These are phyloP conservation scores for Blastocystis sp. DNA, from an alignment of 352 stramenopile species.

Conservation along the genomic window DNA sequence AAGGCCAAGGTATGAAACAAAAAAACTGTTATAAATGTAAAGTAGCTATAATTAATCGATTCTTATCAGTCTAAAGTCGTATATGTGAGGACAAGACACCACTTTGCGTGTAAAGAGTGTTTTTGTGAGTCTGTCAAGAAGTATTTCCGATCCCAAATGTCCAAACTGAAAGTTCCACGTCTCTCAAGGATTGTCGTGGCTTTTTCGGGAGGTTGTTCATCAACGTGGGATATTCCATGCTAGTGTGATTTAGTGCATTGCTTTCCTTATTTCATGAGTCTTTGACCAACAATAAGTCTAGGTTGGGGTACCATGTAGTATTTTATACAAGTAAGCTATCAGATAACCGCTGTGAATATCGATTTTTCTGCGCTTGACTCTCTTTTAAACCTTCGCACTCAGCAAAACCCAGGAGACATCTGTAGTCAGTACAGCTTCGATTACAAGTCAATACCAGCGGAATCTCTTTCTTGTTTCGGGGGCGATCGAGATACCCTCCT, in stretches of 20 bases:
- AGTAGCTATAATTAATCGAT: neutral
- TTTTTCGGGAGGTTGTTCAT: slow-evolving; percentile 32
- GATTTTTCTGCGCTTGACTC: neutral
- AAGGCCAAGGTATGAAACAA: neutral
- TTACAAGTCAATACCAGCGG: neutral
- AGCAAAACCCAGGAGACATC: neutral
- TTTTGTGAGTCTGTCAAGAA: neutral
- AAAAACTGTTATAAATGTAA: slow-evolving; percentile 49
- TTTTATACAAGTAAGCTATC: neutral
- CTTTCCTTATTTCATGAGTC: slow-evolving; percentile 14
- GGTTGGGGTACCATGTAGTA: neutral
- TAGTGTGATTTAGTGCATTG: neutral
- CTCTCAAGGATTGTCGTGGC: neutral
- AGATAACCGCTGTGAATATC: slow-evolving; percentile 9
- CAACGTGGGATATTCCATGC: neutral
- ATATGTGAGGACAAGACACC: slow-evolving; percentile 4
- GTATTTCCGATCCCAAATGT: slow-evolving; percentile 15
- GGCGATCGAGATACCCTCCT: neutral
- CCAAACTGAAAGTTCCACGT: slow-evolving; percentile 15
- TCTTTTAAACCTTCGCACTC: neutral
- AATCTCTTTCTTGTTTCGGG: neutral
- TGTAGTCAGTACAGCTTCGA: neutral
- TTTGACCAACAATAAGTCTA: neutral
- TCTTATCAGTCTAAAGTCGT: neutral
- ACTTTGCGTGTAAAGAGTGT: slow-evolving; percentile 44